Evolutionary conservation across 345 rosid species (phyloP).

Genomic region (Nephelium lappaceum): DNA sequence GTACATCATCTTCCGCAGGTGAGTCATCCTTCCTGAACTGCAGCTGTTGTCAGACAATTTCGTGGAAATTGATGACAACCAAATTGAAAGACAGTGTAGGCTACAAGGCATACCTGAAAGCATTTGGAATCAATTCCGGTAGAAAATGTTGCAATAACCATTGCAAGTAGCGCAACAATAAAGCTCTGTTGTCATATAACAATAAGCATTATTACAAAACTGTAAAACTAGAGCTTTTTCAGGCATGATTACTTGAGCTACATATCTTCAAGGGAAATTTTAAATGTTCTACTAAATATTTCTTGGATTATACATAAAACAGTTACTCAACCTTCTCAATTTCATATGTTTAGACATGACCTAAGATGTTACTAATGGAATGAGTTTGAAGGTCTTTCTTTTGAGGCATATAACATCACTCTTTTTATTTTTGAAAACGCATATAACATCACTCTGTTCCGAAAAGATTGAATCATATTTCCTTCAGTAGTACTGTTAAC

Average conservation of each 20-base stretch:
- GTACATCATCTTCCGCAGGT: slow-evolving; percentile 62
- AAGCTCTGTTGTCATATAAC: slow-evolving; percentile 65
- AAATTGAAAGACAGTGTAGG: slow-evolving; percentile 2
- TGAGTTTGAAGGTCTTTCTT: neutral
- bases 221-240: neutral
- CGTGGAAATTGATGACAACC: neutral
- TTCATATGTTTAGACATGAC: neutral
- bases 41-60: slow-evolving; percentile 28
- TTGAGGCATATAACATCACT: neutral
- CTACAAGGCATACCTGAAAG: slow-evolving; percentile 66
- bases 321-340: neutral
- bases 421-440: no score
- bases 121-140: slow-evolving; percentile 96
- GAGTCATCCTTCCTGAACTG: slow-evolving; percentile 60
- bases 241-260: neutral
- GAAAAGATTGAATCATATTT: neutral
- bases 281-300: neutral
- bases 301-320: neutral
- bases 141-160: slow-evolving; percentile 93
- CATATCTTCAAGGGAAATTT: neutral
- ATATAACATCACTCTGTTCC: neutral
- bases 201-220: neutral
- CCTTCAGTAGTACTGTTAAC: neutral
- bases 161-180: slow-evolving; percentile 76
- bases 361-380: neutral